Evolutionary conservation across 257 asterid genomes (phyloP), one percentile per base, ranked within the genome.

Genomic region (Salvia rosmarinus): DNA sequence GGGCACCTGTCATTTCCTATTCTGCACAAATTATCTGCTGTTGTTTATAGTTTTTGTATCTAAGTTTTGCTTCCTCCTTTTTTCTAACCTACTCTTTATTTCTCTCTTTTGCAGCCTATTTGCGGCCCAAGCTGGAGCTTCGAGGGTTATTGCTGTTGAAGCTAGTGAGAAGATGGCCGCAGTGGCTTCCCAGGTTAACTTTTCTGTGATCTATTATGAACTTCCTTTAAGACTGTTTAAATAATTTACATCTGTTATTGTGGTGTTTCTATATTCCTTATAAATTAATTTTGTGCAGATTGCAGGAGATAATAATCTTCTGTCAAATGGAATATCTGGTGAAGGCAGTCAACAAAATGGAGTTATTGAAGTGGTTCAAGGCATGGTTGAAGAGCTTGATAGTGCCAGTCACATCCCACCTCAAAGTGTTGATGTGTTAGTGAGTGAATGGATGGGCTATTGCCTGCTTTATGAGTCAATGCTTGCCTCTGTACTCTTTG

Each of bases 361-460:
- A 60, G 80, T 67, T 64, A 84, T 94, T 74, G 86, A 88, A 76
- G 95, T 94, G 66, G 87, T 86, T 80, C 95, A 84, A 16, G 87
- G 95, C 70, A 94, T 94, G 98, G 88, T 94, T 70, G 98, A 93
- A 79, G 97, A 90, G 77, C 85, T 90, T 21, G 81, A 71, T 25
- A 76, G 70, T 57, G 80, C 77, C 62, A 49, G 70, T 19, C 77
- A 78, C 9, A 79, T 91, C 77, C 76, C 75, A 75, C 87, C 90
- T 68, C 89, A 82, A 57, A 87, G 92, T 49, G 85, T 94, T 68
- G 98, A 94, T 68, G 90, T 94, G 64, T 76, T 94, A 61, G 19
- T 94, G 71, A 94, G 98, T 69, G 97, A 94, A 78, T 94, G 98
- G 98, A 94, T 91, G 98, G 98, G 98, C 49, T 94, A 91, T 82